Evolutionary conservation across 441 rosid species (phyloP).

Genomic region (Omphalea diandra): DNA sequence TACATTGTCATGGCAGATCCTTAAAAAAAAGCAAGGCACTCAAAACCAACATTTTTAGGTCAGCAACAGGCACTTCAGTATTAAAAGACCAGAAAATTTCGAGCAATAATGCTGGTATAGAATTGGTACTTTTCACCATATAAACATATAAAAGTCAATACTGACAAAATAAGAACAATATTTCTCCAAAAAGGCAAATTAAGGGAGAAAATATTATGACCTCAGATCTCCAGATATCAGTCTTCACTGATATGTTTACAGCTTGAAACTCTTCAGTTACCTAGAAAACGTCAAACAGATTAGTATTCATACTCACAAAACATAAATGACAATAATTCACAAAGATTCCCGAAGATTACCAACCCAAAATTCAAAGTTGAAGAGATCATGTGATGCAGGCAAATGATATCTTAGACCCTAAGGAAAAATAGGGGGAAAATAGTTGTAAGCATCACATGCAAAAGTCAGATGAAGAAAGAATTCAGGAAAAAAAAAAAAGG

Average conservation of each 20-base stretch:
- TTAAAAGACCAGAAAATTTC: not conserved
- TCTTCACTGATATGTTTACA: constrained; percentile 83
- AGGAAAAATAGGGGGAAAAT: constrained; percentile 14
- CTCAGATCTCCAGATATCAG: constrained; percentile 80
- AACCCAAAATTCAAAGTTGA: constrained; percentile 99
- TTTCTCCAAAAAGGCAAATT: constrained; percentile 16
- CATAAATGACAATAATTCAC: constrained; percentile 20
- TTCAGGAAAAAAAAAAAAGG: not conserved
- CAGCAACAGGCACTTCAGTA: no score
- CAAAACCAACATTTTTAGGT: no score
- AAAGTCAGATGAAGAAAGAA: no score
- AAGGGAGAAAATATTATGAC: constrained; percentile 42
- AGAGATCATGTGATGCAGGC: constrained; percentile 89
- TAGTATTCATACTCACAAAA: constrained; percentile 16
- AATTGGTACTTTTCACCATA: not conserved
- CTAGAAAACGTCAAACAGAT: constrained; percentile 40
- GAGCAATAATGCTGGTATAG: not conserved
- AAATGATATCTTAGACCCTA: constrained; percentile 93
- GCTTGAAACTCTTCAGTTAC: constrained; percentile 92
- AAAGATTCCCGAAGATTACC: constrained; percentile 67
- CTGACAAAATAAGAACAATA: constrained; percentile 13
- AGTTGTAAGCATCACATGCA: constrained; percentile 8
- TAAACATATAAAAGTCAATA: not conserved
- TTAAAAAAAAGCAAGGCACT: not conserved
- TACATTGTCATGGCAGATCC: not conserved